Evolutionary conservation across 129 eudicot genomes (phyloP), one percentile per base, ranked within the genome.

Genomic region (Helichrysum umbraculigerum): DNA sequence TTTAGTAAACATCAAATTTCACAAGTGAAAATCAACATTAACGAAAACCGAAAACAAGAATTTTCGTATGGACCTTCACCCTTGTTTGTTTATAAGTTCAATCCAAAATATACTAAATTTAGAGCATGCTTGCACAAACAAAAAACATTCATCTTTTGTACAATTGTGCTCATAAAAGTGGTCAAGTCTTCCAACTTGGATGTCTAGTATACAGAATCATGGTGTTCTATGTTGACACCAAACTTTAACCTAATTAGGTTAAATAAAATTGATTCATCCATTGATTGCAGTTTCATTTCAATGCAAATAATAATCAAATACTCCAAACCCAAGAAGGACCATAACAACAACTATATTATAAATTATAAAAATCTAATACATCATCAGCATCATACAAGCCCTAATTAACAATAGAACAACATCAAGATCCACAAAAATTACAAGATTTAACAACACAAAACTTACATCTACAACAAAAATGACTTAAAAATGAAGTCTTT

Each of bases 351-450:
- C 1, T 21, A 39, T 41, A 37, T 8, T 25, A 37, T 35, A 66
- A 60, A 56, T 57, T 44, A 29, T 14, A 37, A 51, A 42, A 50
- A 58, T 51, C 28, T 17, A 7, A 75, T 3, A 12, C 14, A 72
- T 35, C 28, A n/a, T 28, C 25, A 16, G 41, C 54, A 54, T 16
- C 41, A 72, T 32, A 66, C 56, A 63, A 60, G 20, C 15, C 44
- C 7, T 30, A 29, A 70, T 20, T 47, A 70, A 20, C 39, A 42
- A 59, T 9, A 58, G 50, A 58, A 19, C 44, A 52, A 61, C 32
- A 71, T 33, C 30, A 71, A 80, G 70, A 73, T 75, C 65, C 62
- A 65, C 21, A 76, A 61, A 74, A 74, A 41, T 60, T 73, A 73
- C 77, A 73, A 73, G 16, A 25, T 47, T 33, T 16, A 19, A 58